phyloP scores from a whole-genome alignment of 306 rosid species.

The Benincasa hispida region DNA sequence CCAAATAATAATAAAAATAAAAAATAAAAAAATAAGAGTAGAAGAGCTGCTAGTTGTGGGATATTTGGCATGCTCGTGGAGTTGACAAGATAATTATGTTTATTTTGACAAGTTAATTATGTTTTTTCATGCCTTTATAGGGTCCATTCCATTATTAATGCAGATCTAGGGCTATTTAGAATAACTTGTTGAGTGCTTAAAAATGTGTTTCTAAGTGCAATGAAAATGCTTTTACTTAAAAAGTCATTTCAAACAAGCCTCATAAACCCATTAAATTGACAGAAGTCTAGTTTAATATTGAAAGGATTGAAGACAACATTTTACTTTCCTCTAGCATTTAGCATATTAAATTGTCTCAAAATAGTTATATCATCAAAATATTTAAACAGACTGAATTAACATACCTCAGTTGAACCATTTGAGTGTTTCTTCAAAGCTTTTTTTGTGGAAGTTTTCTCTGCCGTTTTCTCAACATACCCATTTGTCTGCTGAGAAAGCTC shows the following conservation, averaged over 20 bases:
- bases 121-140: not conserved
- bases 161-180: no score
- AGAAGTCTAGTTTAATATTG: not conserved
- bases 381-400: not conserved
- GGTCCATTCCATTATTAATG: not conserved
- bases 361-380: not conserved
- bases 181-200: no score
- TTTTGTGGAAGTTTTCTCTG: constrained; percentile 29
- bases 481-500: constrained; percentile 13
- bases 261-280: not conserved
- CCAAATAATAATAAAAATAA: no score
- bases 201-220: no score
- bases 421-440: constrained; percentile 34
- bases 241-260: no score
- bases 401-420: constrained; percentile 65
- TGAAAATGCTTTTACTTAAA: no score
- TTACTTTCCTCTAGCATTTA: not conserved
- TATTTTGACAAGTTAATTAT: not conserved
- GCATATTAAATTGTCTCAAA: not conserved
- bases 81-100: not conserved
- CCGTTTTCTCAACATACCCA: constrained; percentile 23
- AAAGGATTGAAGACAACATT: not conserved
- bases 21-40: not conserved
- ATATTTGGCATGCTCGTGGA: not conserved
- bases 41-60: not conserved